Evolutionary conservation across 441 rosid genomes (phyloP), one percentile per base, ranked within the genome.

Genomic region (Erodium trifolium): DNA sequence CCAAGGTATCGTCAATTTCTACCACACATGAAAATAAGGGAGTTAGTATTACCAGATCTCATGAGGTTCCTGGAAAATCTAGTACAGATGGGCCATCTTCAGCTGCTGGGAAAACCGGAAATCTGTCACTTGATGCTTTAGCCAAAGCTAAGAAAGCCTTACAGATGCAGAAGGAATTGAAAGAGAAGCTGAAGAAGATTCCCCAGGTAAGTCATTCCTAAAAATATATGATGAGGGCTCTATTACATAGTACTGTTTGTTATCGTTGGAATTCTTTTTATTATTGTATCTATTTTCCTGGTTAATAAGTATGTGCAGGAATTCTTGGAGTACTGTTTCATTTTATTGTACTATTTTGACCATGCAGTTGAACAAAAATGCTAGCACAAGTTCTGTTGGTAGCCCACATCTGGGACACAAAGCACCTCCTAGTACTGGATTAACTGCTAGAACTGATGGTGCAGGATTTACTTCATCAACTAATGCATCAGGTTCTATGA

Each of bases 41-140:
- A 85, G 96, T 87, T 88, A 91, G 91, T 93, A 79, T 89, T 87
- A 83, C 87, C 94, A 82, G 98, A 78, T 88, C 92, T 93, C 97
- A 93, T 91, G 96, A 89, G 98, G 98, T 91, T 93, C 88, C 86
- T 91, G 98, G 95, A 89, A 92, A 88, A 83, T 89, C 96, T 87
- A 93, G 98, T 93, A 93, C 98, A 93, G 97, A 93, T 93, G 96
- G 93, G 82, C 45, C 88, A 71, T 77, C 94, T 37, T 78, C 96
- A 72, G 74, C 81, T 66, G 88, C 91, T 79, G 96, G 91, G 71
- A 86, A 87, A 86, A 81, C 80, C 82, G 88, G 85, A 78, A 88
- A 75, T 69, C 81, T 88, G 71, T 87, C 95, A 16, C 90, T 85
- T 84, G 97, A 91, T 83, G 93, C 89, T 67, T 73, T 88, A 84